A percentile compares a stretch with the other conserved stretches of the same genome.
phyloP scores from a whole-genome alignment of 2,329 filamentous ascomycete genomes.

The Ophiostoma piceae region DNA sequence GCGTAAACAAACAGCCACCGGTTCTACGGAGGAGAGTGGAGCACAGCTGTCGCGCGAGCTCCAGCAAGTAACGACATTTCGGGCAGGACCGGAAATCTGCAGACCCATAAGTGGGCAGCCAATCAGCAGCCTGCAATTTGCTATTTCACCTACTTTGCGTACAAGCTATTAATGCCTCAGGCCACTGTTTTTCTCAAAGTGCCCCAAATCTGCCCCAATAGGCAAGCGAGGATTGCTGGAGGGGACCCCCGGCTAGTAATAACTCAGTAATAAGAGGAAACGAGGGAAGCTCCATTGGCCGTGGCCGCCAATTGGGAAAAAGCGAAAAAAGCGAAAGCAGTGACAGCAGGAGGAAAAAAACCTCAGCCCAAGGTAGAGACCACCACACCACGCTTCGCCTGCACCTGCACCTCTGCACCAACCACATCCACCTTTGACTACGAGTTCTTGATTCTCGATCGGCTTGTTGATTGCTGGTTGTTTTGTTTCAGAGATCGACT shows the following conservation, averaged over 20 bases:
- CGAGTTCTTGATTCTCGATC: not conserved
- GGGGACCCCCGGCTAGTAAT: no score
- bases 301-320: conserved; percentile 14
- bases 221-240: conserved; percentile 10
- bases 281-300: conserved; percentile 16
- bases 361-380: conserved; percentile 28
- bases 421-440: not conserved
- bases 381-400: conserved; percentile 49
- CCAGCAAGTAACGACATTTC: conserved; percentile 13
- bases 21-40: conserved; percentile 18
- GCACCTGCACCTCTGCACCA: conserved; percentile 17
- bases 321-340: conserved; percentile 14
- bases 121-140: conserved; percentile 27
- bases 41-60: conserved; percentile 7
- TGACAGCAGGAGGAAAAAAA: conserved; percentile 19
- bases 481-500: not conserved
- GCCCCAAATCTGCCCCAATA: not conserved
- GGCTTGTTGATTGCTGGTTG: conserved; percentile 14
- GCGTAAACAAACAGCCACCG: not conserved
- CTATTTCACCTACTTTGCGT: conserved; percentile 5
- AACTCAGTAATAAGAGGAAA: no score
- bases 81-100: conserved; percentile 27
- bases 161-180: conserved; percentile 23
- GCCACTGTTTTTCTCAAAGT: conserved; percentile 9
- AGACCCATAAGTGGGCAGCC: not conserved